Base-by-base conservation (phyloP, 805 yeast genomes). In the Diddensiella caesifluorescens region DNA sequence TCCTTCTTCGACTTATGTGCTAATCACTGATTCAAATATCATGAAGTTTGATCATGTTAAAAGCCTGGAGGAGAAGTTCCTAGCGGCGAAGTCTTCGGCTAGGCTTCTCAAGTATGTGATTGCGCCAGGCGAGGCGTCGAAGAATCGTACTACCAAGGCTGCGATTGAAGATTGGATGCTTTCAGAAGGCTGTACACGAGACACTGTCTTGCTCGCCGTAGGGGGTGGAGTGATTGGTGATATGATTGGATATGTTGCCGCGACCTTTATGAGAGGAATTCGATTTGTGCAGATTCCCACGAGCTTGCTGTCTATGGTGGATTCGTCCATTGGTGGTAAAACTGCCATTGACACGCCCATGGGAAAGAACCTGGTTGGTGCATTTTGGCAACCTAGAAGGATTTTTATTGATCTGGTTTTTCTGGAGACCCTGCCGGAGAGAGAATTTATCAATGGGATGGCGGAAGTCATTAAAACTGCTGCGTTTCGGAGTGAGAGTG, bases 211-310 rank as follows among this genome's bases (percentile, higher is more conserved):
- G 44, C 66, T 92, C 36, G 98, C 98, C 5, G 77, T 92, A 46
- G 98, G 98, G 48, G 98, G 98, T 52, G 98, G 98, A 54, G 94
- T 92, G 39, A 90, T 92, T 63, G 98, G 98, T 46, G 98, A 92
- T 60, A 90, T 92, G 98, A 85, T 90, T 51, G 98, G 98, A 3
- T 92, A 79, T 61, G 97, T 92, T 31, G 98, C 98, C n/a, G 90
- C 98, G 23, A 92, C 98, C 2, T 92, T 92, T 63, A 92, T 92
- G 98, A 77, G 98, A 61, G 98, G 98, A 44, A 95, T 92, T 5
- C 74, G 95, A 49, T 87, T 88, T 44, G 80, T 88, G 33, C 98
- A 92, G 63, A 73, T 92, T 22, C 98, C 98, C 42, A 92, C 98
- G 4, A 84, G 95, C 25, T 66, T 92, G 50, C 72, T 92, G 49